phyloP scores from a whole-genome alignment of 768 basidiomycete species.

The Leccinum rimulosum region DNA sequence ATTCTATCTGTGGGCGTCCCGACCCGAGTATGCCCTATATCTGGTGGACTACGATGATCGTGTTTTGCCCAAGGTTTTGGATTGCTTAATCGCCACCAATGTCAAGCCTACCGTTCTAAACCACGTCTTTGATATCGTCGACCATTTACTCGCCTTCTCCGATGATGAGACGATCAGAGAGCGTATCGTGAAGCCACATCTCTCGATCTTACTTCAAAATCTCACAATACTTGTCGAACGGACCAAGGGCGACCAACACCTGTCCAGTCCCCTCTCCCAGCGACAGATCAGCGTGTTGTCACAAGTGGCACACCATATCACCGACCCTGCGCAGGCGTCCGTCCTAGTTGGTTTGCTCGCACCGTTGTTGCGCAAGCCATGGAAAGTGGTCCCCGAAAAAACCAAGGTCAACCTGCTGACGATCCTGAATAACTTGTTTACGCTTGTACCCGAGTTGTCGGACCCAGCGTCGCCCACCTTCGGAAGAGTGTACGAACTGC shows the following conservation, averaged over 20 bases:
- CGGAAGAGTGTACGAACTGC: slow-evolving; percentile 54
- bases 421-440: slow-evolving; percentile 64
- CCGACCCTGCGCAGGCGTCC: slow-evolving; percentile 67
- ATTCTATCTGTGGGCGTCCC: slow-evolving; percentile 62
- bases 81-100: slow-evolving; percentile 75
- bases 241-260: slow-evolving; percentile 46
- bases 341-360: slow-evolving; percentile 69
- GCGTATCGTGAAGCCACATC: slow-evolving; percentile 62
- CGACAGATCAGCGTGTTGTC: slow-evolving; percentile 84
- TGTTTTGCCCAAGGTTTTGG: slow-evolving; percentile 75
- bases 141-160: slow-evolving; percentile 59
- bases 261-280: slow-evolving; percentile 68
- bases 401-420: slow-evolving; percentile 79
- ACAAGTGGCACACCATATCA: slow-evolving; percentile 70
- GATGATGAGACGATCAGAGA: slow-evolving; percentile 50
- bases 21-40: slow-evolving; percentile 53
- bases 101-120: slow-evolving; percentile 75
- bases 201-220: slow-evolving; percentile 67
- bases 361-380: slow-evolving; percentile 76
- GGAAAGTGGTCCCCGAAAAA: slow-evolving; percentile 78
- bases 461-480: slow-evolving; percentile 44
- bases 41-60: slow-evolving; percentile 68
- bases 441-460: slow-evolving; percentile 61
- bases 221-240: slow-evolving; percentile 67
- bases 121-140: slow-evolving; percentile 78